These are phyloP conservation scores for Cerrena zonata DNA, from an alignment of 1,284 basidiomycete species.

Conservation along the genomic window DNA sequence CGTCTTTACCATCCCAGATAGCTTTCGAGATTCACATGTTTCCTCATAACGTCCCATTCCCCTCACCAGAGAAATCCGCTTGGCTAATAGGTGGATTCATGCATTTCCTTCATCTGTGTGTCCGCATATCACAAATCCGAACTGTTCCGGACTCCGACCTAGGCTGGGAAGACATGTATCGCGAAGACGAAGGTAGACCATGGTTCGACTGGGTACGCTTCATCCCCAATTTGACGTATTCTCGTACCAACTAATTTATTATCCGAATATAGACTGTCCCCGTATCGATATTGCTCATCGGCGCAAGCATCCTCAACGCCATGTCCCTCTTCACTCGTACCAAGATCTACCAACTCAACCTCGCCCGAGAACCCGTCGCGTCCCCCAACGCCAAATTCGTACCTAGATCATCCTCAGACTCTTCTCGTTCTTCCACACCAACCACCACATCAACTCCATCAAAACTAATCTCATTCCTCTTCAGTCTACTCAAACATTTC, in stretches of 20 bases:
- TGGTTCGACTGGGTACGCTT: slow-evolving; percentile 76
- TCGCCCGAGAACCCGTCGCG: slow-evolving; percentile 52
- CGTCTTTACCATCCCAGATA: slow-evolving; percentile 58
- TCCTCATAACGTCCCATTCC: slow-evolving; percentile 69
- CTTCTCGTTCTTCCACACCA: too few species aligned
- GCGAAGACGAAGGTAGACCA: slow-evolving; percentile 52
- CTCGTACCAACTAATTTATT: slow-evolving; percentile 3
- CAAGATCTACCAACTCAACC: slow-evolving; percentile 60
- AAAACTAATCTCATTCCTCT: slow-evolving; percentile 27
- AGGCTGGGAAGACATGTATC: slow-evolving; percentile 73
- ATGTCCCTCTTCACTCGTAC: slow-evolving; percentile 64
- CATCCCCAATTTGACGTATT: neutral
- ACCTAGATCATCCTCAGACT: slow-evolving; percentile 25
- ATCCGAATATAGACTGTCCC: slow-evolving; percentile 48
- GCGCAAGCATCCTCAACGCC: slow-evolving; percentile 48
- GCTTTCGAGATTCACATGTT: slow-evolving; percentile 70
- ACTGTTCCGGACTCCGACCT: slow-evolving; percentile 57
- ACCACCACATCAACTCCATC: slow-evolving; percentile 39
- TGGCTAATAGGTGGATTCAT: slow-evolving; percentile 57
- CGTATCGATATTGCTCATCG: slow-evolving; percentile 48
- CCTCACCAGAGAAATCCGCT: slow-evolving; percentile 57
- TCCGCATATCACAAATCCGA: slow-evolving; percentile 54
- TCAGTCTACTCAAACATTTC: slow-evolving; percentile 28
- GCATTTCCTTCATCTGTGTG: slow-evolving; percentile 62
- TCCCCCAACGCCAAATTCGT: slow-evolving; percentile 67